These are phyloP conservation scores for Penicillium roqueforti DNA, from an alignment of 495 filamentous ascomycete species.

Conservation along the genomic window DNA sequence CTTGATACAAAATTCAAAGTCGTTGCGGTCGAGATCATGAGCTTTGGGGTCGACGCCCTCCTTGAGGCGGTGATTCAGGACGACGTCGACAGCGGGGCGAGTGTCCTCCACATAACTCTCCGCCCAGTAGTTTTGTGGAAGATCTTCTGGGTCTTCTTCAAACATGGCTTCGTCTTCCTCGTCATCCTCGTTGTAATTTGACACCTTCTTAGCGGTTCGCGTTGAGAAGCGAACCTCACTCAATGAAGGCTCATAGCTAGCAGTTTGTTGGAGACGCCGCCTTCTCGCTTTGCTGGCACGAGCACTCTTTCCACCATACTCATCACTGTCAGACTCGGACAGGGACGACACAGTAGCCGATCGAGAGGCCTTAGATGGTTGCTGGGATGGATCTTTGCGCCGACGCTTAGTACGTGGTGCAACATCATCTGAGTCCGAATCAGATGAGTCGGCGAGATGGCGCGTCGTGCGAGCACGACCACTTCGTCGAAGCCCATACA, in stretches of 20 bases:
- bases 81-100: conserved; percentile 77
- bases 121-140: conserved; percentile 61
- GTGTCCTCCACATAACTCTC: conserved; percentile 62
- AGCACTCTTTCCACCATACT: conserved; percentile 69
- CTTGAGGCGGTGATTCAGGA: conserved; percentile 78
- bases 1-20: conserved; percentile 95
- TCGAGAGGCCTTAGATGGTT: conserved; percentile 44
- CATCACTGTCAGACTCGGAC: conserved; percentile 52
- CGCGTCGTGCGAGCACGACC: conserved; percentile 55
- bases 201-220: conserved; percentile 76
- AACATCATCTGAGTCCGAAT: conserved; percentile 52
- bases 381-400: conserved; percentile 37
- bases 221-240: conserved; percentile 88
- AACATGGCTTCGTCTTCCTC: conserved; percentile 65
- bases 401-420: conserved; percentile 40
- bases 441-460: conserved; percentile 67
- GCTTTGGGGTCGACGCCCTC: conserved; percentile 58
- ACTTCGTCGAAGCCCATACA: conserved; percentile 91
- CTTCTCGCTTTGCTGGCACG: conserved; percentile 67
- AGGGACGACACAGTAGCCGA: conserved; percentile 42
- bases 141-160: conserved; percentile 60
- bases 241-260: conserved; percentile 55
- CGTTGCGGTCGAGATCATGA: conserved; percentile 59
- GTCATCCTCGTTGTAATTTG: conserved; percentile 86
- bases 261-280: conserved; percentile 58